Evolutionary conservation across 345 rosid genomes (phyloP), one percentile per base, ranked within the genome.

Genomic region (Bruguiera sexangula): DNA sequence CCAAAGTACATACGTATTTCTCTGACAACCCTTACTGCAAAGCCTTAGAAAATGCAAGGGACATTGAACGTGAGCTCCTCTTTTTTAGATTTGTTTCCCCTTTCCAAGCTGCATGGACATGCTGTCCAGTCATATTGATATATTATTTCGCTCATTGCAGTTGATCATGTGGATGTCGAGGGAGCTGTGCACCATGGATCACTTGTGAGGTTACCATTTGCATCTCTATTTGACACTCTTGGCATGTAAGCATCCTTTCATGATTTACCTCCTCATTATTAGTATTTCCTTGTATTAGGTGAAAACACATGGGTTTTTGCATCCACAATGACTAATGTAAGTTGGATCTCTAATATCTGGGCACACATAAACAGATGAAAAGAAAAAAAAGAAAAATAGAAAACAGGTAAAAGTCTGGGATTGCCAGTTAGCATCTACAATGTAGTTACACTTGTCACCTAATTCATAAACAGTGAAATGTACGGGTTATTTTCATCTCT

Each of bases 181-280:
- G 92, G 86, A 72, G 86, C 85, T 82, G 82, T 85, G 55, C 78
- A 75, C 60, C 66, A 73, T 79, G 89, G 89, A 64, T 83, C 76
- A 37, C 79, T 77, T 31, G 91, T 89, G 83, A 86, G 89, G 79
- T 62, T 96, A 69, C 95, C 98, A 10, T 95, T 90, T 85, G 97
- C 96, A 53, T 82, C 97, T 32, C 82, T 92, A 43, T 96, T 89
- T 80, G 97, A 92, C 73, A 87, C 98, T 73, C 94, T 96, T 63
- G 96, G 98, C 84, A 84, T 83, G 99, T 92, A 80, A 85, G 97
- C 79, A 31, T 62, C 34, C 58, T 62, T 29, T 70, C 20, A 37
- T 65, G 11, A 60, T 60, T 53, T 9, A 27, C 20, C 8, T 48
- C 22, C 7, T 21, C 20, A 6, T 34, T 18, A n/a, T 19, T 15